A percentile compares a stretch with the other conserved stretches of the same genome.
These are phyloP conservation scores for Hirsutella thompsonii DNA, from an alignment of 2,329 filamentous ascomycete species.

Conservation along the genomic window DNA sequence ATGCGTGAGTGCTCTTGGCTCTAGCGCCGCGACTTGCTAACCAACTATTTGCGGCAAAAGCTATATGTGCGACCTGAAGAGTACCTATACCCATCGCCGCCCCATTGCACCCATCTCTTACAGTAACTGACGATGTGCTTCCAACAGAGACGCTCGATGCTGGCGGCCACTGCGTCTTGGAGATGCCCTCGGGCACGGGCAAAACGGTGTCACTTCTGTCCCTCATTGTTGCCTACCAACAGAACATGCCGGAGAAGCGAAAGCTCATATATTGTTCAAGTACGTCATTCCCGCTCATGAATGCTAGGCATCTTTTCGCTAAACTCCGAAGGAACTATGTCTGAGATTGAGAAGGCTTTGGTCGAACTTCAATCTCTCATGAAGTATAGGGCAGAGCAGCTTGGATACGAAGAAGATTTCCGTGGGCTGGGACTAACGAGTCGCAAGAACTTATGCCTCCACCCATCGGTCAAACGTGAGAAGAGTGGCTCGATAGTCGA, in stretches of 20 bases:
- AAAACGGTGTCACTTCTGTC: constrained; percentile 95
- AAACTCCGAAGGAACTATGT: constrained; percentile 97
- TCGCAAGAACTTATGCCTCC: constrained; percentile 92
- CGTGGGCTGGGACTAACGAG: constrained; percentile 84
- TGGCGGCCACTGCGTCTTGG: constrained; percentile 87
- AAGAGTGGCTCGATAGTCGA: constrained; percentile 93
- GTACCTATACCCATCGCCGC: constrained; percentile 17
- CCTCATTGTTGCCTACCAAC: constrained; percentile 92
- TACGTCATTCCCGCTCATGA: too few relatives aligned
- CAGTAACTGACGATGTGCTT: not conserved
- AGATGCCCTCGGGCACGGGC: constrained; percentile 98
- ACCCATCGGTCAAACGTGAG: constrained; percentile 90
- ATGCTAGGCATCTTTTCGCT: too few relatives aligned
- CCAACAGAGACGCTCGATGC: constrained; percentile 68
- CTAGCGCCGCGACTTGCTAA: not conserved
- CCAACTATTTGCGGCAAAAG: constrained; percentile 14
- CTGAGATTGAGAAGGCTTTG: constrained; percentile 95
- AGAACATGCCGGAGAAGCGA: constrained; percentile 80
- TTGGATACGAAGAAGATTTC: constrained; percentile 90
- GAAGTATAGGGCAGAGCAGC: constrained; percentile 81
- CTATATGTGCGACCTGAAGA: constrained; percentile 46
- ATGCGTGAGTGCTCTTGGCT: constrained; percentile 28
- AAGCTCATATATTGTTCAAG: constrained; percentile 99
- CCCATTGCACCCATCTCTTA: not conserved
- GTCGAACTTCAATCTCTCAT: constrained; percentile 85